A percentile compares a stretch with the other conserved stretches of the same genome.
These are phyloP conservation scores for Fusarium circinatum DNA, from an alignment of 2,329 filamentous ascomycete genomes.

Conservation along the genomic window DNA sequence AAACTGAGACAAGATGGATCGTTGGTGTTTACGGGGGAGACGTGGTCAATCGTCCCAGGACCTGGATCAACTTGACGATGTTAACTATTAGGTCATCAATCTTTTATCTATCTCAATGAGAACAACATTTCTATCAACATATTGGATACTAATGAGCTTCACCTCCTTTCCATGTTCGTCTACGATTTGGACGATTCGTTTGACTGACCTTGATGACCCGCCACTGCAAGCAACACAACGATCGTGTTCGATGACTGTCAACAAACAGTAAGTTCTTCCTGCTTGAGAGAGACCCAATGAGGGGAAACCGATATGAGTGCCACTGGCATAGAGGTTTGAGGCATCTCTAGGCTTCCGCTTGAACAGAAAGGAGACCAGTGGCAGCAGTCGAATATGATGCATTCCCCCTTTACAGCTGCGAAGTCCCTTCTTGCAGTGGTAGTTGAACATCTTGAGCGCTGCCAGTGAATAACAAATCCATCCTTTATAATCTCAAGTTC, in stretches of 20 bases:
- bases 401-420: not conserved
- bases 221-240: not conserved
- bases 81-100: not conserved
- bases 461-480: not conserved
- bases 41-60: constrained; percentile 25
- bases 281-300: fast-evolving
- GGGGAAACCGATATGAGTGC: fast-evolving
- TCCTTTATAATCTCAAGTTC: not conserved
- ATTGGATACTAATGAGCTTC: too few species aligned
- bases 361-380: not conserved
- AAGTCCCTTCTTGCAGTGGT: not conserved
- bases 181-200: fast-evolving
- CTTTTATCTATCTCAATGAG: too few species aligned
- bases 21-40: constrained; percentile 38
- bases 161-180: not conserved
- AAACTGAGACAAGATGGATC: constrained; percentile 30
- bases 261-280: not conserved
- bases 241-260: not conserved
- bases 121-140: too few species aligned
- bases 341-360: not conserved
- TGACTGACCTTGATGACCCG: too few species aligned
- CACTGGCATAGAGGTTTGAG: not conserved
- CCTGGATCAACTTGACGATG: not conserved
- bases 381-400: not conserved
- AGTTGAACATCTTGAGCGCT: not conserved